A percentile compares a stretch with the other conserved stretches of the same genome.
phyloP scores from a whole-genome alignment of 176 grass and related monocot genomes.

The Oryza officinalis region DNA sequence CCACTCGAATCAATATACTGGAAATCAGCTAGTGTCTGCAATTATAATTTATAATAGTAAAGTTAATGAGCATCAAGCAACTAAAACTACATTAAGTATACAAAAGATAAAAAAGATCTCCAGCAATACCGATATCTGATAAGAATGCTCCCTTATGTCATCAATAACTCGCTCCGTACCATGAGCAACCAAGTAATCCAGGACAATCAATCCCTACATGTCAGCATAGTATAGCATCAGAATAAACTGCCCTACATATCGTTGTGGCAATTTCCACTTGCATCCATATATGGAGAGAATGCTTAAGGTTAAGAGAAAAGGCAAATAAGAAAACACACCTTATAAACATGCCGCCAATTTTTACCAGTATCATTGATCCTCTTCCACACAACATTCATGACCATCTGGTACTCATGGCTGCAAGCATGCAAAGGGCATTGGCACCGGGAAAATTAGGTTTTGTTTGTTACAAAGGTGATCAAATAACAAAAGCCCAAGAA shows the following conservation, averaged over 20 bases:
- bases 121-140: conserved; percentile 88
- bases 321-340: conserved; percentile 49
- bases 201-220: conserved; percentile 76
- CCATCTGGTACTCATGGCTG: conserved; percentile 96
- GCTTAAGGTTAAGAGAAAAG: not conserved
- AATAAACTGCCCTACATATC: not conserved
- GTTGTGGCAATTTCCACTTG: not conserved
- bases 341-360: conserved; percentile 99
- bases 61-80: conserved; percentile 17
- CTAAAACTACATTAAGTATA: not conserved
- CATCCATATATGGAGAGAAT: not conserved
- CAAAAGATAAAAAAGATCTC: not conserved
- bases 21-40: conserved; percentile 89
- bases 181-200: conserved; percentile 91
- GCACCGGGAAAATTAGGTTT: not conserved
- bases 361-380: conserved; percentile 95
- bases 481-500: not conserved
- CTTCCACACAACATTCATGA: conserved; percentile 98
- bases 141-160: conserved; percentile 89
- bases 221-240: conserved; percentile 27
- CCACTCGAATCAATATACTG: conserved; percentile 97
- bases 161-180: conserved; percentile 94
- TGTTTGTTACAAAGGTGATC: not conserved
- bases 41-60: conserved; percentile 30
- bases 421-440: conserved; percentile 33